Conservation (phyloP, 1,139 yeast genomes). For the Lodderomyces jiufengensis region DNA sequence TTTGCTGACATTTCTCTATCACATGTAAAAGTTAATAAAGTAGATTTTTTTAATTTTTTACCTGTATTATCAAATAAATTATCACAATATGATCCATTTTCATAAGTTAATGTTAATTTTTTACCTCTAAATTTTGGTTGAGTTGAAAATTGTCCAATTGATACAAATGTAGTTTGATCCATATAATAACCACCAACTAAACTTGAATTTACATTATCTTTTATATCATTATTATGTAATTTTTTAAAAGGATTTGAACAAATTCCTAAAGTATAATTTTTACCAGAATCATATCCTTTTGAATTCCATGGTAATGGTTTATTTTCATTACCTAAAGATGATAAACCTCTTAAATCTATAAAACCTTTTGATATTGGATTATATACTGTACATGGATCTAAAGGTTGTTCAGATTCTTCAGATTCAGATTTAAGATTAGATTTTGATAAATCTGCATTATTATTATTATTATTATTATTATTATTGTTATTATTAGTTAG, state of each 20-base stretch:
- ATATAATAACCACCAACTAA: conserved; percentile 67
- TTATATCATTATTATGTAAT: conserved; percentile 29
- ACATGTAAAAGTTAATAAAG: conserved; percentile 72
- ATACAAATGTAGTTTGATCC: conserved; percentile 49
- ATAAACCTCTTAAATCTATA: conserved; percentile 52
- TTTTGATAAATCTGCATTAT: background rate
- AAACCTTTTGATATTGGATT: conserved; percentile 53
- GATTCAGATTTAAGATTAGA: background rate
- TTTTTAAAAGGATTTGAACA: conserved; percentile 64
- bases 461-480: conserved; percentile 1
- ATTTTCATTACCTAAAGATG: conserved; percentile 42
- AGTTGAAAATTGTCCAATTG: conserved; percentile 64
- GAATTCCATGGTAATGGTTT: conserved; percentile 59
- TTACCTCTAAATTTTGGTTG: conserved; percentile 68
- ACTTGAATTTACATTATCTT: conserved; percentile 44
- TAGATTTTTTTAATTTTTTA: conserved; percentile 51
- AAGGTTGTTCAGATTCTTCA: conserved; percentile 12
- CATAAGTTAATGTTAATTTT: conserved; percentile 67
- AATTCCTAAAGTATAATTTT: conserved; percentile 75
- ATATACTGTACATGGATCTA: conserved; percentile 52
- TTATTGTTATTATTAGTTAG: background rate
- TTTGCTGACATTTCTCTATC: conserved; percentile 68
- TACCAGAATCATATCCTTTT: conserved; percentile 66
- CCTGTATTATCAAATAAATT: conserved; percentile 33
- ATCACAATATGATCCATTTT: conserved; percentile 67